Percentiles rank a stretch among this genome's conserved stretches.
These are phyloP conservation scores for Pisolithus tinctorius DNA, from an alignment of 768 basidiomycete genomes.

Conservation along the genomic window DNA sequence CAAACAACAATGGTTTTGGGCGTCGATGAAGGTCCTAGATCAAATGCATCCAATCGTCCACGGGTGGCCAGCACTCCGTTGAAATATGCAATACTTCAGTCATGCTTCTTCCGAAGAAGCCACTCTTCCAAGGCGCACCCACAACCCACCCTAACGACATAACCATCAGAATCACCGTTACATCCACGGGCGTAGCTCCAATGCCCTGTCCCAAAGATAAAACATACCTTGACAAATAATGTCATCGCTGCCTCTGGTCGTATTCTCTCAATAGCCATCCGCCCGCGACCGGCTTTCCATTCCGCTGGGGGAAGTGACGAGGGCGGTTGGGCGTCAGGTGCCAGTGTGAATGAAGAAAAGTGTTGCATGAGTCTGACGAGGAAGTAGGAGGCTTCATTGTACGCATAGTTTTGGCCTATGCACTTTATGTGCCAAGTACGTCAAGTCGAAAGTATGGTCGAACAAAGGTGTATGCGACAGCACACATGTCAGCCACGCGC, in stretches of 20 bases:
- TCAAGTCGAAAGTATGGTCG: background rate
- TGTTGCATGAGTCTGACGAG: constrained; percentile 61
- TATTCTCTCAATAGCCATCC: constrained; percentile 51
- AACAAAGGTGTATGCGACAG: background rate
- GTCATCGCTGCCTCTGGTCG: constrained; percentile 62
- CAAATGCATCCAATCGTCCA: no score
- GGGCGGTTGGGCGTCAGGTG: constrained; percentile 53
- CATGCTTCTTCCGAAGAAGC: constrained; percentile 7
- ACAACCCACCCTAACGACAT: constrained; percentile 43
- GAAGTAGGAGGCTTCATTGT: constrained; percentile 71
- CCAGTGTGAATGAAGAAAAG: constrained; percentile 53
- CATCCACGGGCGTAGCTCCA: background rate
- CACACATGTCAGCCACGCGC: no score
- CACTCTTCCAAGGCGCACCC: constrained; percentile 42
- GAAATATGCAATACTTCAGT: background rate
- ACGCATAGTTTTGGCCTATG: constrained; percentile 68
- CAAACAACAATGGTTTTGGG: no score
- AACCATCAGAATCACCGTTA: background rate
- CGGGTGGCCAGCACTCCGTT: background rate
- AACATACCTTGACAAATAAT: constrained; percentile 55
- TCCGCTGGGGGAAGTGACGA: constrained; percentile 55
- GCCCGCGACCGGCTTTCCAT: constrained; percentile 40
- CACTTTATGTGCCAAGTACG: constrained; percentile 35
- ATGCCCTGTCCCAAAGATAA: background rate
- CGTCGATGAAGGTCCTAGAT: no score